Evolutionary conservation across 257 asterid genomes (phyloP).

Genomic region (Orobanche coerulescens): DNA sequence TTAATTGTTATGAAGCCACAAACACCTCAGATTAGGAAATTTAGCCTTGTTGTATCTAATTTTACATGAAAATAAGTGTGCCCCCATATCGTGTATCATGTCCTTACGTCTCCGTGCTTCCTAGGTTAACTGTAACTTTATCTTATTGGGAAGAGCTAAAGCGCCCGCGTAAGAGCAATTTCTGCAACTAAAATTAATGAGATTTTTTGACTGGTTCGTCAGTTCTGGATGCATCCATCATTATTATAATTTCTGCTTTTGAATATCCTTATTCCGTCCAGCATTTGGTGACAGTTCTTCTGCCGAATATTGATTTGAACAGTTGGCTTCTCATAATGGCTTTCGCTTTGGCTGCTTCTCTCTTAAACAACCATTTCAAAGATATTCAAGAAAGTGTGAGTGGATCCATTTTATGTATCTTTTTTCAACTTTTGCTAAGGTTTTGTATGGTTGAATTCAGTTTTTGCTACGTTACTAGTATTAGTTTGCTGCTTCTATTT

Average conservation of each 20-base stretch:
- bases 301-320: constrained; percentile 32
- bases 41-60: too few species aligned
- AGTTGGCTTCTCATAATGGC: constrained; percentile 39
- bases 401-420: constrained; percentile 11
- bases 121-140: neutral
- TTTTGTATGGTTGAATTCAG: neutral
- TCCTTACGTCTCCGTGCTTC: too few species aligned
- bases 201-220: constrained; percentile 13
- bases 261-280: constrained; percentile 18
- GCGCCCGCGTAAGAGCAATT: neutral
- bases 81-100: too few species aligned
- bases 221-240: constrained; percentile 13
- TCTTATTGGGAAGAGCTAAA: constrained; percentile 7
- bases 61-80: too few species aligned
- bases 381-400: constrained; percentile 50
- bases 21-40: too few species aligned
- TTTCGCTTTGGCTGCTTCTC: constrained; percentile 29
- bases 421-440: neutral
- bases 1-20: too few species aligned
- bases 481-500: neutral
- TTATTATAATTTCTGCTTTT: constrained; percentile 19
- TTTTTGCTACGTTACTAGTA: neutral
- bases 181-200: constrained; percentile 6
- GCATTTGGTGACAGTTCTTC: constrained; percentile 19
- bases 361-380: constrained; percentile 31